phyloP scores from a whole-genome alignment of 192 early-diverging fungal genomes.

The Entomortierella lignicola region DNA sequence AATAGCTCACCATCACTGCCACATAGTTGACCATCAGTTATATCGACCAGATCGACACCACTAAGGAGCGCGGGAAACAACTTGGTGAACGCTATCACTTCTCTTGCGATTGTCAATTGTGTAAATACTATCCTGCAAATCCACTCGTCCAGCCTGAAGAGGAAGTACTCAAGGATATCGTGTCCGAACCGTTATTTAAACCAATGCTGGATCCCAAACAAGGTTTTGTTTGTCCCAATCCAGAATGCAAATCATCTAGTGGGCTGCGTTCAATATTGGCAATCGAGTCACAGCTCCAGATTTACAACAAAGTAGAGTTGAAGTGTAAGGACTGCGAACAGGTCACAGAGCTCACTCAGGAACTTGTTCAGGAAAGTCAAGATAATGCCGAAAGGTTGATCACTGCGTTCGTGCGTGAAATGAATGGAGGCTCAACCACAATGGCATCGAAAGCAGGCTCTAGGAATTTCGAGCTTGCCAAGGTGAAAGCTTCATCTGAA shows the following conservation, averaged over 20 bases:
- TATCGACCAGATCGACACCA: slow-evolving; percentile 40
- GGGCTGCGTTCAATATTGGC: slow-evolving; percentile 7
- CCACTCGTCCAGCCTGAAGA: slow-evolving; percentile 12
- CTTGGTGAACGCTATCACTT: slow-evolving; percentile 44
- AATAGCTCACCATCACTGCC: background rate
- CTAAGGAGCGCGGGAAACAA: slow-evolving; percentile 34
- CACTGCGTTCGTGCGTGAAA: slow-evolving; percentile 29
- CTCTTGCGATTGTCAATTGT: slow-evolving; percentile 33
- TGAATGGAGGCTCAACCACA: slow-evolving; percentile 17
- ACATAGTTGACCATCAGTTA: slow-evolving; percentile 49
- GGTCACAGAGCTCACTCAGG: slow-evolving; percentile 20
- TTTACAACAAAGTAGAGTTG: slow-evolving; percentile 38
- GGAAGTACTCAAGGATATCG: slow-evolving; percentile 1
- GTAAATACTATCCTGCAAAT: slow-evolving; percentile 35
- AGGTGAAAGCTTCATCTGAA: background rate
- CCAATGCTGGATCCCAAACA: slow-evolving; percentile 33
- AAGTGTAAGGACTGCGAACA: slow-evolving; percentile 20
- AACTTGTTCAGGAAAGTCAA: slow-evolving; percentile 38
- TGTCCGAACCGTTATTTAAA: background rate
- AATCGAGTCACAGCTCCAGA: slow-evolving; percentile 23
- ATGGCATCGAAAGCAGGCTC: background rate
- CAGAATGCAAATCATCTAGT: background rate
- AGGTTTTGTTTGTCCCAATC: slow-evolving; percentile 33
- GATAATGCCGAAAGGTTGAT: slow-evolving; percentile 18
- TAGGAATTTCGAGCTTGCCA: slow-evolving; percentile 46